Base-by-base conservation (phyloP, 1,284 basidiomycete species). In the Lentinula novae-zelandiae region DNA sequence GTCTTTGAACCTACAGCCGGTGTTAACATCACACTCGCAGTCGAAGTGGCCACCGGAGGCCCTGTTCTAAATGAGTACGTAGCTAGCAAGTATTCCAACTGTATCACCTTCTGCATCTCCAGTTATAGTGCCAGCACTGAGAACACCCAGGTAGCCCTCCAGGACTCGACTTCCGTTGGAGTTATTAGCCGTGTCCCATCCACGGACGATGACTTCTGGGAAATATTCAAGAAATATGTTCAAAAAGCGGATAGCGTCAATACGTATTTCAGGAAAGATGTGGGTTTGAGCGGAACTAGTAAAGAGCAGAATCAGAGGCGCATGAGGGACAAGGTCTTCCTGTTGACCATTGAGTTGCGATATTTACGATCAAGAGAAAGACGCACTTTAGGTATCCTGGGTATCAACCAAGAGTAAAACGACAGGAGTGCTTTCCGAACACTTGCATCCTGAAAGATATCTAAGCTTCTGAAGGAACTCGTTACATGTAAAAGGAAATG, bases 191-290 rank as follows among this genome's bases (percentile, higher is more conserved):
- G 77, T 76, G 50, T 80, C 81, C 90, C 92, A 95, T 1, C 88
- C 86, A 52, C 78, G 76, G 1, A 89, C 83, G 13, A 95, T 84
- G 8, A 82, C 76, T 13, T 80, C 77, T 1, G 95, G 93, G 2
- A 92, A 83, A 54, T 81, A 71, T 39, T 90, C 86, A 2, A 98
- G 80, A 39, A 95, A 82, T 13, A 97, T 72, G 68, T 93, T 84
- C 54, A 99, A 75, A 64, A 96, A 84, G 31, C 87, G 85, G 64
- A 96, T 82, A 0, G 95, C 94, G 70, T 98, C 96, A 50, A 98
- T 82, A 8, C 95, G 83, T 61, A 98, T 92, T 68, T 96, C 93
- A 8, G 95, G 94, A 72, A 95, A 96, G 61, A 99, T 97, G 69
- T 97, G 92, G 0, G 93, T 95, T 71, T 97, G 89, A 0, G 94